Evolutionary conservation across 2,329 filamentous ascomycete species (phyloP).

Genomic region (Aspergillus pseudotamarii): DNA sequence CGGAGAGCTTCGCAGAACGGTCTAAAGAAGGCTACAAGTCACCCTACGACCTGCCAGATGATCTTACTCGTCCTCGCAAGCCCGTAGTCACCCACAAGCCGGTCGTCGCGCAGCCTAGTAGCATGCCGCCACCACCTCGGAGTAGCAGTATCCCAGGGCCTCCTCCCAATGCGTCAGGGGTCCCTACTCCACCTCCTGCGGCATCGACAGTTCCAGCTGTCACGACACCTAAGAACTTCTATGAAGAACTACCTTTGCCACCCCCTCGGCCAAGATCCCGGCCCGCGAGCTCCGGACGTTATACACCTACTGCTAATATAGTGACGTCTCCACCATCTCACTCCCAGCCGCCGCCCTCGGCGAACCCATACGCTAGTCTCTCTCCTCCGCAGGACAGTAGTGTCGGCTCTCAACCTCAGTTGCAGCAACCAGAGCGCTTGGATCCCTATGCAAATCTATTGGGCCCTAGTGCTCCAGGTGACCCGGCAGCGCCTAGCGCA

Average conservation of each 20-base stretch:
- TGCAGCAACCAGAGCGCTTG: slow-evolving; percentile 36
- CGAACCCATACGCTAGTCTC: slow-evolving; percentile 23
- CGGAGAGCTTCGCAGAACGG: slow-evolving; percentile 87
- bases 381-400: slow-evolving; percentile 26
- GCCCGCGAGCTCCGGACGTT: slow-evolving; percentile 51
- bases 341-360: slow-evolving; percentile 15
- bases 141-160: slow-evolving; percentile 61
- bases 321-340: slow-evolving; percentile 22
- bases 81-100: slow-evolving; percentile 62
- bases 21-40: slow-evolving; percentile 90
- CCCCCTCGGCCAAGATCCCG: slow-evolving; percentile 58
- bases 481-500: slow-evolving; percentile 31
- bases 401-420: slow-evolving; percentile 22
- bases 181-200: slow-evolving; percentile 29
- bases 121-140: slow-evolving; percentile 57
- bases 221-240: slow-evolving; percentile 60
- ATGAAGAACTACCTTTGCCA: slow-evolving; percentile 71
- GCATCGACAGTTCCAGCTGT: slow-evolving; percentile 35
- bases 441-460: slow-evolving; percentile 36
- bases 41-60: slow-evolving; percentile 92
- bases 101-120: slow-evolving; percentile 48
- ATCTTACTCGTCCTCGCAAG: slow-evolving; percentile 69
- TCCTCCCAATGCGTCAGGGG: slow-evolving; percentile 18
- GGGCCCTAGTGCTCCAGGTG: slow-evolving; percentile 31
- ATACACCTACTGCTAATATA: slow-evolving; percentile 39